A percentile compares a stretch with the other conserved stretches of the same genome.
These are phyloP conservation scores for Stagonosporopsis cucurbitacearum DNA, from an alignment of 2,329 filamentous ascomycete genomes.

Conservation along the genomic window DNA sequence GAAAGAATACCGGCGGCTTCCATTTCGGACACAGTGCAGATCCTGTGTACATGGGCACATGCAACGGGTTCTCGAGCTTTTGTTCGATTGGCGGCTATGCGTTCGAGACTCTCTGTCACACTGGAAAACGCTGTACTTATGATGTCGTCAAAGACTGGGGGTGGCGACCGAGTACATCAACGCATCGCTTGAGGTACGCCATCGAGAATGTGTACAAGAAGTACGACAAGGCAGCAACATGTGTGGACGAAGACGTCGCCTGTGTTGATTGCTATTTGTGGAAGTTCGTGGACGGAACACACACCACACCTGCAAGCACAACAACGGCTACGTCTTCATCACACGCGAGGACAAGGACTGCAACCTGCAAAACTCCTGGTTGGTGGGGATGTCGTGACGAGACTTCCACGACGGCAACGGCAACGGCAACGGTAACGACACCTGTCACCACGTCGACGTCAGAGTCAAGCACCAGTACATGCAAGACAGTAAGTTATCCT, in stretches of 20 bases:
- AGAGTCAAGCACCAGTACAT: conserved; percentile 36
- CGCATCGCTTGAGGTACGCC: conserved; percentile 42
- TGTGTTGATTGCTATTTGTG: conserved; percentile 47
- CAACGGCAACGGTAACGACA: conserved; percentile 26
- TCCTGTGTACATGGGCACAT: conserved; percentile 48
- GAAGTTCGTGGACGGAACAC: conserved; percentile 47
- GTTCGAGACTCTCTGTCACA: conserved; percentile 47
- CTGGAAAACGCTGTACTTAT: conserved; percentile 45
- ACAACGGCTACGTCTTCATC: conserved; percentile 34
- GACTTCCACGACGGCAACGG: conserved; percentile 37
- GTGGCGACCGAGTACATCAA: conserved; percentile 44
- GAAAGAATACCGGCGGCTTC: conserved; percentile 44
- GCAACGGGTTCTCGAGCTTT: conserved; percentile 44
- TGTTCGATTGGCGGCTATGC: conserved; percentile 47
- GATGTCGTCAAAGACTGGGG: conserved; percentile 48
- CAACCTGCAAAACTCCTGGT: conserved; percentile 47
- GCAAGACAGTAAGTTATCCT: conserved; percentile 38
- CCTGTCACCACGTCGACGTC: conserved; percentile 24
- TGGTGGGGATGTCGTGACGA: conserved; percentile 48
- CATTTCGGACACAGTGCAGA: conserved; percentile 48
- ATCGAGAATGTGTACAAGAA: conserved; percentile 46
- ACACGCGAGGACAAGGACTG: conserved; percentile 37
- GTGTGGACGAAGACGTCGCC: conserved; percentile 42
- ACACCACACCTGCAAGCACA: conserved; percentile 35
- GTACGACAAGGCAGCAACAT: conserved; percentile 43